Percentiles rank a stretch among this genome's conserved stretches.
phyloP scores from a whole-genome alignment of 1,284 basidiomycete species.

The Naganishia cerealis region DNA sequence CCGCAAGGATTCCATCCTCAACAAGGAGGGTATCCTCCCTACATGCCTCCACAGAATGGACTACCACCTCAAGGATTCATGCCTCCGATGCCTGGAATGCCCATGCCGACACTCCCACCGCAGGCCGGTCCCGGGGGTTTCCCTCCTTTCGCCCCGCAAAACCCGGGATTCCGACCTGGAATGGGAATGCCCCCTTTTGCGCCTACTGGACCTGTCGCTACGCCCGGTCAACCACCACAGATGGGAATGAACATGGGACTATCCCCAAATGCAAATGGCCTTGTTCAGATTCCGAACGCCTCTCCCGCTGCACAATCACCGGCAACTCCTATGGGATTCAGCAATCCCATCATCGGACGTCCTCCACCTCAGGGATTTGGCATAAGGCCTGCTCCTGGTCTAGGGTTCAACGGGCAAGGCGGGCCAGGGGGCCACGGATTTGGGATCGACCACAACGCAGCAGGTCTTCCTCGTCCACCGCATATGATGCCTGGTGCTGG shows the following conservation, averaged over 20 bases:
- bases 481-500: conserved; percentile 28
- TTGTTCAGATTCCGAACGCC: conserved; percentile 3
- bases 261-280: conserved; percentile 6
- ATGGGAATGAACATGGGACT: conserved; percentile 10
- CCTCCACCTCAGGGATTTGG: conserved; percentile 13
- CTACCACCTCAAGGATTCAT: conserved; percentile 12
- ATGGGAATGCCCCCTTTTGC: conserved; percentile 16
- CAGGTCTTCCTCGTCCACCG: conserved; percentile 39
- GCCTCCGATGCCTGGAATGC: conserved; percentile 32
- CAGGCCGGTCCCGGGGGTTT: conserved; percentile 32
- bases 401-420: conserved; percentile 11
- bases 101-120: conserved; percentile 28
- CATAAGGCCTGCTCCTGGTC: conserved; percentile 19
- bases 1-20: conserved; percentile 37
- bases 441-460: conserved; percentile 30
- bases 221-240: conserved; percentile 9
- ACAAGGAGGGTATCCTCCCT: conserved; percentile 29
- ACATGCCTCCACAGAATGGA: conserved; percentile 27
- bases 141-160: conserved; percentile 37
- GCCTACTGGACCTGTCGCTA: conserved; percentile 4
- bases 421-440: conserved; percentile 19
- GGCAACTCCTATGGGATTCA: conserved; percentile 20
- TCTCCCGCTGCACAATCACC: conserved; percentile 8
- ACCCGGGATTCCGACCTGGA: conserved; percentile 35
- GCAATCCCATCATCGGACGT: conserved; percentile 13